Evolutionary conservation across 2,329 filamentous ascomycete species (phyloP).

Genomic region (Tympanopsis confertula): DNA sequence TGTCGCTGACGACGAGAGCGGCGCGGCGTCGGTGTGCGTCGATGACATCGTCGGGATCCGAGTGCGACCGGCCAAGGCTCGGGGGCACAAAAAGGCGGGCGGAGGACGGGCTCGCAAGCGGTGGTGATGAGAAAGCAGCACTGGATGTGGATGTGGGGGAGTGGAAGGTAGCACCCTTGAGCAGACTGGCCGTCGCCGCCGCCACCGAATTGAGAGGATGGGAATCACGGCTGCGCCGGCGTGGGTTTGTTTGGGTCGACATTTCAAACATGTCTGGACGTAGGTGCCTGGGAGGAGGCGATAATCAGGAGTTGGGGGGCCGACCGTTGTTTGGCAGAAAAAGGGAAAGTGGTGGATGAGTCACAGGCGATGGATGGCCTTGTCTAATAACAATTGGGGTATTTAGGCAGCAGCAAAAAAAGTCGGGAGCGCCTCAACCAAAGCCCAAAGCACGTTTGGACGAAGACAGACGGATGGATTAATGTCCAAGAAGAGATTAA

Average conservation of each 20-base stretch:
- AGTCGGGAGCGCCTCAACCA: too few relatives aligned
- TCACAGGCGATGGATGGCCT: too few relatives aligned
- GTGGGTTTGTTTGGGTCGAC: not conserved
- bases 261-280: too few relatives aligned
- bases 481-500: too few relatives aligned
- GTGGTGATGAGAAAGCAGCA: constrained; percentile 22
- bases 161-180: constrained; percentile 22
- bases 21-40: constrained; percentile 59
- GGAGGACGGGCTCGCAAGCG: not conserved
- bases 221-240: not conserved
- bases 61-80: constrained; percentile 54
- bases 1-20: constrained; percentile 50
- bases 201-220: not conserved
- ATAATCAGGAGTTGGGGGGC: too few relatives aligned
- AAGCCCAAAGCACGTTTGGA: too few relatives aligned
- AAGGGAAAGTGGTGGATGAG: too few relatives aligned
- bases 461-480: too few relatives aligned
- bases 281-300: too few relatives aligned
- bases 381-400: too few relatives aligned
- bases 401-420: too few relatives aligned
- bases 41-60: constrained; percentile 60
- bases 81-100: constrained; percentile 23
- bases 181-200: not conserved
- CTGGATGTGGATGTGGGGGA: constrained; percentile 23
- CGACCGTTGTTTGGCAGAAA: too few relatives aligned